These are phyloP conservation scores for Eucalyptus cladocalyx DNA, from an alignment of 345 rosid species.

Conservation along the genomic window DNA sequence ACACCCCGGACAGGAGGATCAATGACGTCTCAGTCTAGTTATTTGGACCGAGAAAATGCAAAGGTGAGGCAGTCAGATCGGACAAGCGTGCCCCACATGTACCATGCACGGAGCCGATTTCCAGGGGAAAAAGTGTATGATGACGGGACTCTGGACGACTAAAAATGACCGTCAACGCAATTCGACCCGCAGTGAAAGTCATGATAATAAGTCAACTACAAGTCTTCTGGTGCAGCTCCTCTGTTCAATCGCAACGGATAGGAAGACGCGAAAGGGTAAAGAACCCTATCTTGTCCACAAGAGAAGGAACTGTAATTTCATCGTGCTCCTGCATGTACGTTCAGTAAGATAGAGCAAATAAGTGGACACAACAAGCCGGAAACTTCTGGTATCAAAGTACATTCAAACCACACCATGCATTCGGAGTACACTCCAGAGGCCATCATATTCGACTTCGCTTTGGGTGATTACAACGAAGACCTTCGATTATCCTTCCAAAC, in stretches of 20 bases:
- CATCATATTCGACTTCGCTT: neutral
- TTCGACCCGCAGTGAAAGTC: neutral
- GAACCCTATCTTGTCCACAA: too few relatives aligned
- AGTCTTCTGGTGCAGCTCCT: neutral
- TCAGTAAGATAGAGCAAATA: neutral
- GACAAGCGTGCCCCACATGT: fast-evolving
- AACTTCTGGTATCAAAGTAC: neutral
- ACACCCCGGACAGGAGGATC: too few relatives aligned
- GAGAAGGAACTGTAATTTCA: neutral
- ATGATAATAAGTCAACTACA: neutral
- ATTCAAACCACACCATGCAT: neutral
- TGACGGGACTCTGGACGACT: neutral
- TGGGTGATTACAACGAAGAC: neutral
- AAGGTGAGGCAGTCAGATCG: neutral
- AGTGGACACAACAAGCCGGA: neutral
- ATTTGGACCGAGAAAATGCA: neutral
- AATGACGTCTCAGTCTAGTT: neutral
- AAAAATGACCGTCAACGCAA: neutral
- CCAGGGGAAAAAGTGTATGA: neutral
- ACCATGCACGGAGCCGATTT: neutral
- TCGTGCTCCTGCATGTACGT: neutral
- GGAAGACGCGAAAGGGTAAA: too few relatives aligned
- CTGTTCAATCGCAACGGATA: neutral
- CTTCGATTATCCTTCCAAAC: neutral
- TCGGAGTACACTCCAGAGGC: neutral